Percentiles rank a stretch among this genome's conserved stretches.
Evolutionary conservation across 2,329 filamentous ascomycete genomes (phyloP).

Genomic region (Xylariaceae sp.): DNA sequence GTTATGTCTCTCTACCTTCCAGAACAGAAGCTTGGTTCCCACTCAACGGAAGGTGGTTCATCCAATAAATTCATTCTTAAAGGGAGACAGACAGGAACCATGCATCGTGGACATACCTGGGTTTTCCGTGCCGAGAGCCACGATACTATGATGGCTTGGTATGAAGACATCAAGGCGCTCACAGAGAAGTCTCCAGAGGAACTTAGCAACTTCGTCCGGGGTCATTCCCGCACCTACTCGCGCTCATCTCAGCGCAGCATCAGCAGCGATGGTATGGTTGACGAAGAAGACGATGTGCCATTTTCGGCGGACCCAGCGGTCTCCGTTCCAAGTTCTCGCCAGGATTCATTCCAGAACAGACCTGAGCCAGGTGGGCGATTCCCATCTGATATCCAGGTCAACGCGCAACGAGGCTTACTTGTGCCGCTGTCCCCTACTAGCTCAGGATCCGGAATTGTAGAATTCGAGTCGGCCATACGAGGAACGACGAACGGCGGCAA

Average conservation of each 20-base stretch:
- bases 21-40: slow-evolving; percentile 93
- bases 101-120: slow-evolving; percentile 83
- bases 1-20: slow-evolving; percentile 96
- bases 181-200: slow-evolving; percentile 90
- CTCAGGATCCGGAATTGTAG: slow-evolving; percentile 69
- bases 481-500: slow-evolving; percentile 26
- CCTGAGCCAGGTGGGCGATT: slow-evolving; percentile 95
- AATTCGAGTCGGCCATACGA: slow-evolving; percentile 33
- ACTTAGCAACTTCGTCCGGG: slow-evolving; percentile 83
- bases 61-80: slow-evolving; percentile 99
- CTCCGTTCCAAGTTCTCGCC: slow-evolving; percentile 52
- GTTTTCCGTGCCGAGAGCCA: slow-evolving; percentile 75
- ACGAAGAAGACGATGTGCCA: slow-evolving; percentile 74
- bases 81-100: slow-evolving; percentile 87
- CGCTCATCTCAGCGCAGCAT: slow-evolving; percentile 65
- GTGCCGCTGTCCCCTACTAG: slow-evolving; percentile 80
- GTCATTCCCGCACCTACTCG: slow-evolving; percentile 79
- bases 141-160: slow-evolving; percentile 98
- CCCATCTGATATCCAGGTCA: slow-evolving; percentile 89
- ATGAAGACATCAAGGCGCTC: slow-evolving; percentile 86
- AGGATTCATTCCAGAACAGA: slow-evolving; percentile 64
- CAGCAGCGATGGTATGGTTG: slow-evolving; percentile 78
- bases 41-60: slow-evolving; percentile 79
- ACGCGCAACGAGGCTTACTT: slow-evolving; percentile 78
- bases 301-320: slow-evolving; percentile 62